A percentile compares a stretch with the other conserved stretches of the same genome.
Evolutionary conservation across 768 basidiomycete genomes (phyloP).

Genomic region (Suillus occidentalis): DNA sequence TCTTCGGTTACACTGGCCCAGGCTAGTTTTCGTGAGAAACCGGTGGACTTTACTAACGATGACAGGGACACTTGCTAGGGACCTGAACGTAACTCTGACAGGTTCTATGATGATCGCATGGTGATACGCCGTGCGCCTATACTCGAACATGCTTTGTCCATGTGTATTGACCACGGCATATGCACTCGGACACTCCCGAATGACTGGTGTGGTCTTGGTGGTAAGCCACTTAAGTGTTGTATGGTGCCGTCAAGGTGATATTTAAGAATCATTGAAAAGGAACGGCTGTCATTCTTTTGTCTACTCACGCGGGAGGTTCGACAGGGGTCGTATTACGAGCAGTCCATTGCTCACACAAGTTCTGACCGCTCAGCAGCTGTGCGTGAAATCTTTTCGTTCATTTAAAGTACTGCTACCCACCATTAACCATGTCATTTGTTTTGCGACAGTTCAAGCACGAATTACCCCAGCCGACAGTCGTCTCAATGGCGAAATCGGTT

Average conservation of each 20-base stretch:
- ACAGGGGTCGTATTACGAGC: background rate
- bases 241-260: background rate
- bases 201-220: background rate
- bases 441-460: background rate
- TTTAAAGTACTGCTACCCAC: background rate
- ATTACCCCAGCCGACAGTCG: background rate
- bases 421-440: background rate
- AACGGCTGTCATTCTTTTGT: background rate
- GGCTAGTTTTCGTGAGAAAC: background rate
- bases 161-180: background rate
- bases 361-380: background rate
- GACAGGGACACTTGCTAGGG: background rate
- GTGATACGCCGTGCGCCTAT: background rate
- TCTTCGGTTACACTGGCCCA: background rate
- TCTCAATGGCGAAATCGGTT: background rate
- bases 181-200: background rate
- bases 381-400: background rate
- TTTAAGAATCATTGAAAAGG: background rate
- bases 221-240: too few relatives aligned
- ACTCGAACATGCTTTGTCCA: background rate
- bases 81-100: conserved; percentile 1
- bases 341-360: too few relatives aligned
- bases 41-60: background rate
- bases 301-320: background rate
- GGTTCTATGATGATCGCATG: background rate